Base-by-base conservation (phyloP, 345 rosid species). In the Sonneratia alba region DNA sequence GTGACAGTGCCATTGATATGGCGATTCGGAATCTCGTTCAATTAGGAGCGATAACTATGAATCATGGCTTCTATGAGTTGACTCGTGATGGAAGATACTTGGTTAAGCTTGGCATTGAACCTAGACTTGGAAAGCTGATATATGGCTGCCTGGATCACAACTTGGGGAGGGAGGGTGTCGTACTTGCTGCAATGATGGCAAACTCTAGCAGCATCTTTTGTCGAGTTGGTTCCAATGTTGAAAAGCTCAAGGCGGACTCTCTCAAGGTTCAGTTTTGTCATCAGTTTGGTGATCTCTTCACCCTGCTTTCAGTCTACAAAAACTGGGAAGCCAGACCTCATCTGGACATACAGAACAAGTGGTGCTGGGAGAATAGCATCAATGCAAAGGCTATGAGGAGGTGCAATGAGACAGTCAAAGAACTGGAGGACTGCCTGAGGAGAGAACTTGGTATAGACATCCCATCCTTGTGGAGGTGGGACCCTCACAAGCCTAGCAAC, bases 331-430 rank as follows among this genome's bases (percentile, higher is more conserved):
- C 82, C 73, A 71, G 15, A 47, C 51, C 85, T 73, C 83, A 80
- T 10, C 72, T 13, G 63, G 84, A 82, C 40, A 76, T 70, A 81
- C 82, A 87, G 87, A 91, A 83, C 72, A 82, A 76, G 70, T 93
- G 97, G 97, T 93, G 98, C 76, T 91, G 94, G 98, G 91, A 91
- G 14, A 91, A 91, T 74, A 87, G 98, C 73, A 81, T 93, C 66
- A 93, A 93, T 83, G 98, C 98, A 34, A 93, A 93, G 75, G 78
- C 96, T 14, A 85, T 94, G 96, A 80, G 98, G 73, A 87, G 97
- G 77, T 94, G 97, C 80, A 84, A 85, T 51, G 97, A 91, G 42
- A 84, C 95, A 6, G 84, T 94, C 43, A 79, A 76, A 63, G 97
- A 94, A 75, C 78, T 91, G 76, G 91, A 88, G 76, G 75, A 43